A percentile compares a stretch with the other conserved stretches of the same genome.
These are phyloP conservation scores for Schizopora paradoxa DNA, from an alignment of 1,284 basidiomycete genomes.

Conservation along the genomic window DNA sequence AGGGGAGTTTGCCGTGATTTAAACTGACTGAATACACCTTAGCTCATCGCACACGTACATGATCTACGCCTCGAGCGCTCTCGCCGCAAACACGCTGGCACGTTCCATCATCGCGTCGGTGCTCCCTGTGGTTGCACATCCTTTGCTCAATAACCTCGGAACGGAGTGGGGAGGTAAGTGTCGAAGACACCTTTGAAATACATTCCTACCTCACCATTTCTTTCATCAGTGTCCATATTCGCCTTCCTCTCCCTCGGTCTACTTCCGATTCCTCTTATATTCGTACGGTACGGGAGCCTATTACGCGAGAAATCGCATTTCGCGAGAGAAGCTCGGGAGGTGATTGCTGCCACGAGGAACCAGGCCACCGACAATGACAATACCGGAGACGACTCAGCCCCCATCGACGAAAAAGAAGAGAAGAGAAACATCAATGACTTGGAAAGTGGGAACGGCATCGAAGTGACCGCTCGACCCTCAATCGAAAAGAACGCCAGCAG, in stretches of 20 bases:
- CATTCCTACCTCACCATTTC: neutral
- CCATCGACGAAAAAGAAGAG: too few species aligned
- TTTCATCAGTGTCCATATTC: slow-evolving; percentile 24
- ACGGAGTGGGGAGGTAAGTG: slow-evolving; percentile 27
- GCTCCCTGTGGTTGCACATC: slow-evolving; percentile 26
- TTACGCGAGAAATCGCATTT: slow-evolving; percentile 25
- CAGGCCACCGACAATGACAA: too few species aligned
- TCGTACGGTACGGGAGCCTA: slow-evolving; percentile 24
- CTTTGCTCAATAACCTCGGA: slow-evolving; percentile 23
- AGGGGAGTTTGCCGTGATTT: neutral
- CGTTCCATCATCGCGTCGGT: slow-evolving; percentile 24
- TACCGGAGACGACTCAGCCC: too few species aligned
- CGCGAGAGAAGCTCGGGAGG: slow-evolving; percentile 20
- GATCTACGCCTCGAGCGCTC: slow-evolving; percentile 26
- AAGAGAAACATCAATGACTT: too few species aligned
- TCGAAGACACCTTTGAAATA: too few species aligned
- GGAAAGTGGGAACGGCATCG: too few species aligned
- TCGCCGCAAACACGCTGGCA: slow-evolving; percentile 24
- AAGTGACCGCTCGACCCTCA: too few species aligned
- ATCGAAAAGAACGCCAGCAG: too few species aligned
- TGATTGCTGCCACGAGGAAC: slow-evolving; percentile 9
- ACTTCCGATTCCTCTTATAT: slow-evolving; percentile 26
- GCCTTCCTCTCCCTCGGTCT: slow-evolving; percentile 25
- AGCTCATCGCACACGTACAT: slow-evolving; percentile 24
- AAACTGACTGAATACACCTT: neutral